Evolutionary conservation across 139 green algal species (phyloP).

Genomic region (Nannochloris sp.): DNA sequence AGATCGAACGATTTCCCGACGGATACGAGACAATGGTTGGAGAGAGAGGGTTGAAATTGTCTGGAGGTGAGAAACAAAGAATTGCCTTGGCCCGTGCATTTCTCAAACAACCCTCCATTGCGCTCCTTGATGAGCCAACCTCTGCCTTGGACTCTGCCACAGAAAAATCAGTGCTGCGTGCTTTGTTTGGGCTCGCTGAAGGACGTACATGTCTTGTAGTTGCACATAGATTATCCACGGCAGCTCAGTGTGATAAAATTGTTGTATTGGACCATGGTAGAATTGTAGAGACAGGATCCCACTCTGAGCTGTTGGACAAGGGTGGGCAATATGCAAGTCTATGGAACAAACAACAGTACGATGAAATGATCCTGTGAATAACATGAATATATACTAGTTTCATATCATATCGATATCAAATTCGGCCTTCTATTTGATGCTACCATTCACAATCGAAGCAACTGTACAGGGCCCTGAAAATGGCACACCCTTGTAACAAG

Average conservation of each 20-base stretch:
- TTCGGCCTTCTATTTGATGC: conserved; percentile 38
- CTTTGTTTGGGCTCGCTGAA: conserved; percentile 28
- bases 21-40: conserved; percentile 88
- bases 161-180: conserved; percentile 43
- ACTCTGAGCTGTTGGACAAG: conserved; percentile 60
- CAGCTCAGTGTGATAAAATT: conserved; percentile 80
- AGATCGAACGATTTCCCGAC: conserved; percentile 79
- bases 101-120: conserved; percentile 57
- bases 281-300: conserved; percentile 72
- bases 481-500: conserved; percentile 59
- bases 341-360: conserved; percentile 35
- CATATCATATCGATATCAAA: too few species aligned
- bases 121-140: conserved; percentile 93
- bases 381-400: too few species aligned
- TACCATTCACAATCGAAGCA: conserved; percentile 30
- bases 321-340: conserved; percentile 64
- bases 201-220: conserved; percentile 90
- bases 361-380: neutral
- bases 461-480: conserved; percentile 56
- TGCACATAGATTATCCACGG: conserved; percentile 90
- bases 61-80: conserved; percentile 90
- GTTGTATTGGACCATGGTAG: conserved; percentile 74
- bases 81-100: conserved; percentile 83
- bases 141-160: conserved; percentile 77
- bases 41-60: conserved; percentile 88